Evolutionary conservation across 495 filamentous ascomycete genomes (phyloP).

Genomic region (Neohortaea acidophila): DNA sequence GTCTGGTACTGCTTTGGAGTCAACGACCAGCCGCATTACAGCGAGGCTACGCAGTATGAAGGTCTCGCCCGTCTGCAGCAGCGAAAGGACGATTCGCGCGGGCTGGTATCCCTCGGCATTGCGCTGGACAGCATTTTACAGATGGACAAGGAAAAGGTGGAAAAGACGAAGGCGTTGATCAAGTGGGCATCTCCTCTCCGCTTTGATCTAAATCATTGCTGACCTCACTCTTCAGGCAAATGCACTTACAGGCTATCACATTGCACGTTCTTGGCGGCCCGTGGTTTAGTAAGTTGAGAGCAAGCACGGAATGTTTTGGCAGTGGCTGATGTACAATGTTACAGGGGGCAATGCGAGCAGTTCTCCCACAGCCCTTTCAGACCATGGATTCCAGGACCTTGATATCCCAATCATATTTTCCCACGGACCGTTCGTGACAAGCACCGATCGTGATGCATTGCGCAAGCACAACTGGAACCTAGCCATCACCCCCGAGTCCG

Average conservation of each 20-base stretch:
- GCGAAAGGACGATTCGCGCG: background rate
- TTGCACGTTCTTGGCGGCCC: constrained; percentile 18
- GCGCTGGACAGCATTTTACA: constrained; percentile 23
- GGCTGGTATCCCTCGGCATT: constrained; percentile 22
- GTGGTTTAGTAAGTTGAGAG: constrained; percentile 16
- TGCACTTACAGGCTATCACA: constrained; percentile 21
- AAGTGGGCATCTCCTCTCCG: background rate
- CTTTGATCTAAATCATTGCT: background rate
- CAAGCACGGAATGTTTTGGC: background rate
- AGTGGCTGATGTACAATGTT: too few relatives aligned
- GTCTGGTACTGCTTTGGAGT: constrained; percentile 30
- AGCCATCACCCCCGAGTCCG: constrained; percentile 33
- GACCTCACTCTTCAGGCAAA: constrained; percentile 10
- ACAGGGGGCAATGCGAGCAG: too few relatives aligned
- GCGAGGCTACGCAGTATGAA: too few relatives aligned
- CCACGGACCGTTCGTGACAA: constrained; percentile 26
- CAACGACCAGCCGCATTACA: constrained; percentile 6
- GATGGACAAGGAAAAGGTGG: constrained; percentile 2
- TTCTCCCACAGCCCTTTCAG: constrained; percentile 23
- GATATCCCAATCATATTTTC: constrained; percentile 30
- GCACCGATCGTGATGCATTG: constrained; percentile 21
- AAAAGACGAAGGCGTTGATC: constrained; percentile 14
- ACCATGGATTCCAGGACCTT: constrained; percentile 14
- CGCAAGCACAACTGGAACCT: constrained; percentile 28
- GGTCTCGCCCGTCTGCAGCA: constrained; percentile 7